phyloP scores from a whole-genome alignment of 371 early-diverging fungal genomes.

The Rozella allomycis region DNA sequence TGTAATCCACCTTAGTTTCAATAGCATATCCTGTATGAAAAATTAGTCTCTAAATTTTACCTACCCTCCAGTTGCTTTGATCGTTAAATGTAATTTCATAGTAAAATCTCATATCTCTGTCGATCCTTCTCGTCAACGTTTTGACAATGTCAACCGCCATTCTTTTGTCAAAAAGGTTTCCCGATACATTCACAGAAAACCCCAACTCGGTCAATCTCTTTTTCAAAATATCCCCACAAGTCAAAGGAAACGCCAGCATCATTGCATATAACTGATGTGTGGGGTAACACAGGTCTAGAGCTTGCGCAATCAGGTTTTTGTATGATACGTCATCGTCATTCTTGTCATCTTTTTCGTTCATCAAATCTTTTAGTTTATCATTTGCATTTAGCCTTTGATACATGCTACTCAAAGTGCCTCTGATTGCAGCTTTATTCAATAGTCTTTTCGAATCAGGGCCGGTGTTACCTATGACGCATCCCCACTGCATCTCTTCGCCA shows the following conservation, averaged over 20 bases:
- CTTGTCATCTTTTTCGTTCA: slow-evolving; percentile 4
- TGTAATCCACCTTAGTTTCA: not conserved
- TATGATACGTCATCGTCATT: slow-evolving; percentile 7
- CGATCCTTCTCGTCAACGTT: slow-evolving; percentile 10
- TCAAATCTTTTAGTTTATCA: no score
- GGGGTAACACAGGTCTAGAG: slow-evolving; percentile 19
- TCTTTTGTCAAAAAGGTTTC: slow-evolving; percentile 6
- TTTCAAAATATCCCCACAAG: slow-evolving; percentile 11
- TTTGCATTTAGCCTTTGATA: no score
- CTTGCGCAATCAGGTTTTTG: slow-evolving; percentile 10
- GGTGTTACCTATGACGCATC: slow-evolving; percentile 10
- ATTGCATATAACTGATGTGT: slow-evolving; percentile 15
- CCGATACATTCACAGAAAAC: slow-evolving; percentile 13
- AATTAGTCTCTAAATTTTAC: slow-evolving; percentile 1
- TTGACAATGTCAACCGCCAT: slow-evolving; percentile 8
- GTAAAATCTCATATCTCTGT: slow-evolving; percentile 12
- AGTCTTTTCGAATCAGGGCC: slow-evolving; percentile 11
- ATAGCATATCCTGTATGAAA: slow-evolving; percentile 1
- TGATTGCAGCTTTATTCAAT: slow-evolving; percentile 6
- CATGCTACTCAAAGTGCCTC: slow-evolving; percentile 10
- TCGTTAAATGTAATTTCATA: slow-evolving; percentile 15
- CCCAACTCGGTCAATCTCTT: slow-evolving; percentile 11
- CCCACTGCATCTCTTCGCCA: no score
- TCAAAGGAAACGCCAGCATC: slow-evolving; percentile 15
- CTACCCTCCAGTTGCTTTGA: slow-evolving; percentile 14